phyloP scores from a whole-genome alignment of 2,329 filamentous ascomycete species.

The Thelonectria discophora region DNA sequence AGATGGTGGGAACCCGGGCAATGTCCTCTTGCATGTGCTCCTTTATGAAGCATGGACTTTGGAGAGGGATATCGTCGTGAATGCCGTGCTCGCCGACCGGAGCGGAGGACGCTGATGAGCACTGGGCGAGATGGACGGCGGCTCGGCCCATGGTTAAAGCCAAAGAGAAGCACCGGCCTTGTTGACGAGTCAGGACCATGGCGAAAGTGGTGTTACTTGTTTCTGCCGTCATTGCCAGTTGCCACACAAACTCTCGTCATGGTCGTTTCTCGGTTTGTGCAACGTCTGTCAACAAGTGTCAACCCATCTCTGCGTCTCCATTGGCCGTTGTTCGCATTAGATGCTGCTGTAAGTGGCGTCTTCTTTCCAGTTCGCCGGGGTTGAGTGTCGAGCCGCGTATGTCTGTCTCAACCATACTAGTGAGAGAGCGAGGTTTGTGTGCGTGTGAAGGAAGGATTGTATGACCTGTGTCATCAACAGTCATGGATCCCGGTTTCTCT shows the following conservation, averaged over 20 bases:
- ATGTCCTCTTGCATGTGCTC: background rate
- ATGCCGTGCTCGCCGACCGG: background rate
- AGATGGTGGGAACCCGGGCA: constrained; percentile 5
- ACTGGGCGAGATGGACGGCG: background rate
- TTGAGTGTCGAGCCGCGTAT: constrained; percentile 11
- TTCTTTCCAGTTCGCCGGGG: constrained; percentile 3
- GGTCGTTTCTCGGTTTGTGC: background rate
- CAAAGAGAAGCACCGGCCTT: background rate
- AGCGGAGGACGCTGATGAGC: background rate
- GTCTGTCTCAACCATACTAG: background rate
- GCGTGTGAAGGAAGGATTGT: constrained; percentile 1
- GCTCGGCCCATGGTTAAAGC: constrained; percentile 1
- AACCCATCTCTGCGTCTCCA: constrained; percentile 5
- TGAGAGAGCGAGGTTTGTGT: constrained; percentile 2
- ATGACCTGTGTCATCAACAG: constrained; percentile 1
- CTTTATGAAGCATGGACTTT: background rate
- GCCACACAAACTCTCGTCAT: constrained; percentile 1
- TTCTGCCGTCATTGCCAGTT: background rate
- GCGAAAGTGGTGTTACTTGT: background rate
- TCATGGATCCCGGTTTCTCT: constrained; percentile 5
- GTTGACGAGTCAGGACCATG: constrained; percentile 1
- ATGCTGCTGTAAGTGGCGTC: constrained; percentile 16
- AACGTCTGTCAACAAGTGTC: background rate
- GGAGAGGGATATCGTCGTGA: background rate
- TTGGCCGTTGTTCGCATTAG: constrained; percentile 8